Evolutionary conservation across 192 early-diverging fungal species (phyloP), one percentile per base, ranked within the genome.

Genomic region (Dimargaris cristalligena): DNA sequence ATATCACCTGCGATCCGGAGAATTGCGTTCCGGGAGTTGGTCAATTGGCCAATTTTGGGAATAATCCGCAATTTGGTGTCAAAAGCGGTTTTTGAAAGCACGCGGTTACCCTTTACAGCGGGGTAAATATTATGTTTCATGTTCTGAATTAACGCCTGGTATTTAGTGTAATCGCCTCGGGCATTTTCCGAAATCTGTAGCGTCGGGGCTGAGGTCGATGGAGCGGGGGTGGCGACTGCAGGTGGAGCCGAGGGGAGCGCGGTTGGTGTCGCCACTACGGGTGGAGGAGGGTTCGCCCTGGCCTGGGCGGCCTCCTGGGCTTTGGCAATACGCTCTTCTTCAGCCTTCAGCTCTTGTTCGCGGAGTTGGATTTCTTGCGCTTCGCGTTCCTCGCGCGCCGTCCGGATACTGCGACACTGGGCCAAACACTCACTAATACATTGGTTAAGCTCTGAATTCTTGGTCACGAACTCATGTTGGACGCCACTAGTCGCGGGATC

Each of bases 1-100:
- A n/a, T 25, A 16, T 31, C n/a, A 2, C 31, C 33, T 34, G 23
- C 78, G 60, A 79, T 74, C 1, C 67, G 61, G 22, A 67, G 16
- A 49, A 81, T 65, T 6, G 69, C 62, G 0, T 61, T 29, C 13
- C 59, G 64, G 20, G 63, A 65, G 55, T 73, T 77, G 20, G 66
- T 56, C 3, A 81, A 29, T 44, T 78, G 78, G 14, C 70, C 70
- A 4, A 81, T 55, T 20, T 60, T 62, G 16, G 66, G 62, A 26
- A 68, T 75, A 14, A 81, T 67, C 0, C 65, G 62, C 34, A 65
- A 62, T 18, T 62, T 51, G 0, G 51, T 44, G 0, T 69, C 60
- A 16, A 60, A 62, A 26, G 51, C 64, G 29, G 22, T 57, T 32
- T 47, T 63, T 51, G 67, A 74, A 32, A 63, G 49, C 44, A 4